Base-by-base conservation (phyloP, 768 basidiomycete genomes). In the Pleurotus djamor region DNA sequence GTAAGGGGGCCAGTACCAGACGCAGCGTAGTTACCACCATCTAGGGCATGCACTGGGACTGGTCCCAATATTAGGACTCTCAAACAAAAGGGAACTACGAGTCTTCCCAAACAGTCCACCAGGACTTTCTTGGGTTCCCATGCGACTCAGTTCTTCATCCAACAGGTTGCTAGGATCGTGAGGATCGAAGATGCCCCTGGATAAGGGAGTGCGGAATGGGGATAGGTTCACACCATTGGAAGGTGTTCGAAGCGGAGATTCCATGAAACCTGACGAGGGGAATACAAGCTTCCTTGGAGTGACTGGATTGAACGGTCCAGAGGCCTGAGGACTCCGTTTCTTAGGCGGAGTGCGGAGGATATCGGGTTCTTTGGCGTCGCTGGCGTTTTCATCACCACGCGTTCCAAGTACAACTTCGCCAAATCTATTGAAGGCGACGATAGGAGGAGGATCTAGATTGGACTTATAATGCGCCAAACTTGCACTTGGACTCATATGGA, bases 401-500 rank as follows among this genome's bases (percentile, higher is more conserved):
- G 55, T 66, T 61, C 55, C 65, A 57, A 65, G 69, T 0, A 48
- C 44, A 17, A 16, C 47, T 4, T 58, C 49, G 33, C 66, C 67
- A 12, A 68, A 59, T 32, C 65, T 65, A 43, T 61, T 63, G 45
- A 63, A 75, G 58, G 45, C 54, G 43, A 70, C 65, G n/a, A 75
- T 65, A 2, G 81, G 83, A 0, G 86, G 86, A 0, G 88, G 88
- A 62, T 89, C 86, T 10, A 89, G 74, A 63, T 87, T 76, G 7
- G 83, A 81, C 64, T 89, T 90, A 69, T 87, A 89, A 71, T 90
- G 84, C 7, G 78, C 82, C 12, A 89, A 77, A 63, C 84, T 87
- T 1, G 86, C 70, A 2, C 80, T 81, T 3, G 88, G 88, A 63
- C 86, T 87, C 86, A 87, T 87, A 64, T 87, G 84, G 37, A 88